Base-by-base conservation (phyloP, 2,329 filamentous ascomycete genomes). In the Colletotrichum sp. region DNA sequence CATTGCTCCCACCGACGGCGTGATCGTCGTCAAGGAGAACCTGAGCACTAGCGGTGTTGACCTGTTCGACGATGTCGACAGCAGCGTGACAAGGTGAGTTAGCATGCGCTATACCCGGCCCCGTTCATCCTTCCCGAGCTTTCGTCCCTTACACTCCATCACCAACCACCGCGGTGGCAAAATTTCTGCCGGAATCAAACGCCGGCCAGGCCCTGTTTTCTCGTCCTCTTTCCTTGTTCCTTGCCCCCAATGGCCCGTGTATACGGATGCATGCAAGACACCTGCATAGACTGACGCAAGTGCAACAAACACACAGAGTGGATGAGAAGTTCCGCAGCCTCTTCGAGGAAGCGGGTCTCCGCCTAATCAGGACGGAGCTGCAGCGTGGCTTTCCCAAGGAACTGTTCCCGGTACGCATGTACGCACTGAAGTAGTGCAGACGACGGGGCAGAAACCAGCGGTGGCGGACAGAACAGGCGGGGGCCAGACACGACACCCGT, bases 381-480 rank as follows among this genome's bases (percentile, higher is more conserved):
- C 95, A 98, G 85, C 90, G 89, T 49, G 95, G 95, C 0, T 93
- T 97, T 18, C 92, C 93, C 2, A 91, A 90, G 60, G 89, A 89
- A 59, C 83, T 98, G 36, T 93, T 93, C 79, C 94, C 95, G 0
- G 93, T 98, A 21, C 90, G 92, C 80, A 94, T 93, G 83, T 98
- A 96, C 85, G 96, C 95, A 2, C 84, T 98, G 79, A 92, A 90
- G 79, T 77, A 68, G 68, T 63, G 18, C 55, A 59, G 55, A 28
- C 18, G 15, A 28, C 18, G 15, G n/a, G n/a, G 44, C 44, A 52
- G 44, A 52, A 70, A 76, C 16, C 64, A 65, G 69, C 68, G 72
- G 77, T 76, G 36, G 59, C 69, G 68, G 65, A 64, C 16, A 64
- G 62, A 64, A 15, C 44, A 52, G 44, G 44, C 44, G 44, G 34